These are phyloP conservation scores for Scutellospora calospora DNA, from an alignment of 371 early-diverging fungal species.

Conservation along the genomic window DNA sequence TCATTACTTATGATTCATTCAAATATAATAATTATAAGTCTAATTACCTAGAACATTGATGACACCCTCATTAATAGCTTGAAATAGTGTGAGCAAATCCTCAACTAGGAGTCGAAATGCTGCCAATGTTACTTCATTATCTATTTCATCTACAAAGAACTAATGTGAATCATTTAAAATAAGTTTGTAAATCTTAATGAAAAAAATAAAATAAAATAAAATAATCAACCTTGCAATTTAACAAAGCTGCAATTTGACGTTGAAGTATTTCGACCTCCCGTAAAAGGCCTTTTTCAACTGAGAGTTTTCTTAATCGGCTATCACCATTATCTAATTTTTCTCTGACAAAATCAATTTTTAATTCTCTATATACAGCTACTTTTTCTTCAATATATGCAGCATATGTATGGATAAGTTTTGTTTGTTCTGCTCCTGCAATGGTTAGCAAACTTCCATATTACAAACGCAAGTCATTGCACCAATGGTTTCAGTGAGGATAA, in stretches of 20 bases:
- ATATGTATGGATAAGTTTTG: slow-evolving; percentile 71
- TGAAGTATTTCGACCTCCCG: slow-evolving; percentile 82
- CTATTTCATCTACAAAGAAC: slow-evolving; percentile 81
- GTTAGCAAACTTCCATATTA: neutral
- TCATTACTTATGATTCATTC: neutral
- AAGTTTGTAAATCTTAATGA: neutral
- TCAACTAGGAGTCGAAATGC: slow-evolving; percentile 86
- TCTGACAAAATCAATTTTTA: slow-evolving; percentile 78
- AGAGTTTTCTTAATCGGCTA: slow-evolving; percentile 62
- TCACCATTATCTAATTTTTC: slow-evolving; percentile 58
- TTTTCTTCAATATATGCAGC: slow-evolving; percentile 87
- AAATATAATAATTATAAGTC: neutral
- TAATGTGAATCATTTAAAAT: slow-evolving; percentile 50
- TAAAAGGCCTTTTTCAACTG: slow-evolving; percentile 76
- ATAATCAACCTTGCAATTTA: slow-evolving; percentile 75
- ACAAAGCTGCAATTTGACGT: slow-evolving; percentile 79
- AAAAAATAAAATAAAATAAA: neutral
- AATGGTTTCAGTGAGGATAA: neutral
- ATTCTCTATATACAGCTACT: slow-evolving; percentile 74
- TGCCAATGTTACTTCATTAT: slow-evolving; percentile 88
- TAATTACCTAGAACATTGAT: slow-evolving; percentile 84
- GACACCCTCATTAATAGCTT: slow-evolving; percentile 91
- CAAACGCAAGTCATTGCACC: no score
- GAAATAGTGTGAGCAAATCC: slow-evolving; percentile 88
- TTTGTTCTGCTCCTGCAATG: slow-evolving; percentile 22